These are phyloP conservation scores for Penicillium malachiteum DNA, from an alignment of 495 filamentous ascomycete genomes.

Conservation along the genomic window DNA sequence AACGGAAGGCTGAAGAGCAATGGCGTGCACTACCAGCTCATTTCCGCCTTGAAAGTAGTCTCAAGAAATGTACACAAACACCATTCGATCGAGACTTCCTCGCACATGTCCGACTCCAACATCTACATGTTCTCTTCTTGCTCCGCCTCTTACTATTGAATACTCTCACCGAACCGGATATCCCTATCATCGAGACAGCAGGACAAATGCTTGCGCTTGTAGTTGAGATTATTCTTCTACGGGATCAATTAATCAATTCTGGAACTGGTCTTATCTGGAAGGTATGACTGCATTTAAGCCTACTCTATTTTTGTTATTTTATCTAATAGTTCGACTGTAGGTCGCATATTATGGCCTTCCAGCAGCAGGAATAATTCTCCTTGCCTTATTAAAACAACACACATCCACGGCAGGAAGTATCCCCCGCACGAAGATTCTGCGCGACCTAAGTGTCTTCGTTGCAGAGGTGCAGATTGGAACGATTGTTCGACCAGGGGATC, in stretches of 20 bases:
- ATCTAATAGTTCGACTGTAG: slow-evolving; percentile 10
- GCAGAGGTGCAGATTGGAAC: slow-evolving; percentile 39
- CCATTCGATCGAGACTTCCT: slow-evolving; percentile 38
- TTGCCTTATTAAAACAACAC: slow-evolving; percentile 33
- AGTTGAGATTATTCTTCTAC: slow-evolving; percentile 37
- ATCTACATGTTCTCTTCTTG: slow-evolving; percentile 42
- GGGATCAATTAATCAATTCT: slow-evolving; percentile 40
- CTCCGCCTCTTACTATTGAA: slow-evolving; percentile 31
- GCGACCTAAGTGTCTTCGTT: slow-evolving; percentile 38
- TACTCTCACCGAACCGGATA: slow-evolving; percentile 33
- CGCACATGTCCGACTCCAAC: slow-evolving; percentile 37
- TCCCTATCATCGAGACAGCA: slow-evolving; percentile 28
- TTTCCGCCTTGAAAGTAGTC: slow-evolving; percentile 26
- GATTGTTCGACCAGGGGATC: slow-evolving; percentile 32
- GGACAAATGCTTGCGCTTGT: slow-evolving; percentile 37
- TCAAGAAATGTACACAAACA: slow-evolving; percentile 23
- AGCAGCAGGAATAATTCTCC: slow-evolving; percentile 40
- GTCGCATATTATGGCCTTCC: slow-evolving; percentile 43
- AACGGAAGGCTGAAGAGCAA: slow-evolving; percentile 24
- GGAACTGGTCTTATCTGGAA: slow-evolving; percentile 45
- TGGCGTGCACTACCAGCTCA: slow-evolving; percentile 28
- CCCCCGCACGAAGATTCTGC: slow-evolving; percentile 27
- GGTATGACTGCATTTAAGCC: slow-evolving; percentile 14
- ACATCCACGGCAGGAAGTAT: slow-evolving; percentile 10
- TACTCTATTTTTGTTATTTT: too few species aligned